Evolutionary conservation across 2,329 filamentous ascomycete genomes (phyloP).

Genomic region (Cordyceps cicadae): DNA sequence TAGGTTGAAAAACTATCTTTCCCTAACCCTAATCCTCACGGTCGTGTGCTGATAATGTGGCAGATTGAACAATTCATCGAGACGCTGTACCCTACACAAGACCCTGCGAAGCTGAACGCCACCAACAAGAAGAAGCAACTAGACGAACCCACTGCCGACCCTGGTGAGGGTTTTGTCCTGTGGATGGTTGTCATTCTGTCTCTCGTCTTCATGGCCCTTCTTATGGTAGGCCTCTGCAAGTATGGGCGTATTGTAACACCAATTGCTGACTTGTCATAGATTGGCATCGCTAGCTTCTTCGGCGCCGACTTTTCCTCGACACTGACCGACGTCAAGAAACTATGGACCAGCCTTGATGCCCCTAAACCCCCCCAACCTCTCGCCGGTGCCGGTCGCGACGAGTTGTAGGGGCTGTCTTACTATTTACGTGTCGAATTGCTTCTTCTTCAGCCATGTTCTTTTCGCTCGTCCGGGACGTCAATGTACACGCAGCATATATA

Average conservation of each 20-base stretch:
- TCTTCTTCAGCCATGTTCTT: neutral
- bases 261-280: constrained; percentile 36
- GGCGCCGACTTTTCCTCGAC: constrained; percentile 69
- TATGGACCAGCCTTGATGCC: constrained; percentile 16
- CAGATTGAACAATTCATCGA: constrained; percentile 96
- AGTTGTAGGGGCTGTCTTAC: constrained; percentile 23
- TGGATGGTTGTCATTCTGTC: constrained; percentile 57
- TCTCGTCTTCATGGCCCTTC: constrained; percentile 59
- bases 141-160: constrained; percentile 38
- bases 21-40: neutral
- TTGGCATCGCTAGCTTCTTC: constrained; percentile 67
- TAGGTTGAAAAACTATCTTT: constrained; percentile 26
- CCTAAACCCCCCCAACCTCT: constrained; percentile 17
- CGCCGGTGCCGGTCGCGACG: constrained; percentile 23
- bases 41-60: constrained; percentile 13
- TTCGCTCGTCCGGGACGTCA: neutral
- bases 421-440: neutral
- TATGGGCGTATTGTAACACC: constrained; percentile 12
- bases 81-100: constrained; percentile 79
- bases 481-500: neutral
- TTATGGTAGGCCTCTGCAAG: constrained; percentile 61
- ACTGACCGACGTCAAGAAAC: constrained; percentile 18
- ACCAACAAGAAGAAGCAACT: constrained; percentile 29
- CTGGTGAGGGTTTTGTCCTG: constrained; percentile 58
- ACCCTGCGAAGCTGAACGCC: constrained; percentile 50